A percentile compares a stretch with the other conserved stretches of the same genome.
phyloP scores from a whole-genome alignment of 768 basidiomycete genomes.

The Scleroderma citrinum region DNA sequence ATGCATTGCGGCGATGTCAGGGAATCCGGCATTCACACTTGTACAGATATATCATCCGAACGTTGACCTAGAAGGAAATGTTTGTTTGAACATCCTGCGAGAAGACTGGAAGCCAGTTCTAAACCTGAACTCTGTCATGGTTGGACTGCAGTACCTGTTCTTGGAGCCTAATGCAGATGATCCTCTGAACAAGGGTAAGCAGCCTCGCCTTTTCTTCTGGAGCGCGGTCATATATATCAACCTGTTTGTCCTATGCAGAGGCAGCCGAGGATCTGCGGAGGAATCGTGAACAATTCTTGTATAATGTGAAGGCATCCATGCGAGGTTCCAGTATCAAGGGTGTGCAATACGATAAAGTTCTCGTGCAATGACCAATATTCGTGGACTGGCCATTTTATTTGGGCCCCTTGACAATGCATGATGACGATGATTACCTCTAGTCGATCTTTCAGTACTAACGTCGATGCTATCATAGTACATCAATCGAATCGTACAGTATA shows the following conservation, averaged over 20 bases:
- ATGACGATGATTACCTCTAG: not conserved
- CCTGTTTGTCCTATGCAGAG: constrained; percentile 46
- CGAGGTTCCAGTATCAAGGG: constrained; percentile 74
- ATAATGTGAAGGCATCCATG: constrained; percentile 87
- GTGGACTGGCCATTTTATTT: constrained; percentile 5
- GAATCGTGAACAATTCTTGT: constrained; percentile 76
- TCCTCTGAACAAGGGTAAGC: constrained; percentile 92
- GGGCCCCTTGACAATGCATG: not conserved
- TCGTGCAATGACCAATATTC: constrained; percentile 34
- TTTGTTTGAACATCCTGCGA: constrained; percentile 95
- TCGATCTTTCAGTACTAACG: constrained; percentile 4
- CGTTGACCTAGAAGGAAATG: constrained; percentile 95
- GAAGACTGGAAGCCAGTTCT: constrained; percentile 99
- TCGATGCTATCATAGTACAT: constrained; percentile 5
- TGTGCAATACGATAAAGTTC: constrained; percentile 73
- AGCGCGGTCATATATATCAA: not conserved
- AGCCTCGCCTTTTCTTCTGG: not conserved
- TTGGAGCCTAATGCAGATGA: constrained; percentile 98
- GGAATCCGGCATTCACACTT: constrained; percentile 4
- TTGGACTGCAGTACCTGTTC: constrained; percentile 97
- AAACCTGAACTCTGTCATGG: constrained; percentile 97
- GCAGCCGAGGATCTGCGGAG: constrained; percentile 92
- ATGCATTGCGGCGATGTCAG: constrained; percentile 21
- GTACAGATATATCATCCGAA: constrained; percentile 97
- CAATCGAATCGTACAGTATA: constrained; percentile 2